Evolutionary conservation across 495 filamentous ascomycete genomes (phyloP), one percentile per base, ranked within the genome.

Genomic region (Aspergillus haitiensis): DNA sequence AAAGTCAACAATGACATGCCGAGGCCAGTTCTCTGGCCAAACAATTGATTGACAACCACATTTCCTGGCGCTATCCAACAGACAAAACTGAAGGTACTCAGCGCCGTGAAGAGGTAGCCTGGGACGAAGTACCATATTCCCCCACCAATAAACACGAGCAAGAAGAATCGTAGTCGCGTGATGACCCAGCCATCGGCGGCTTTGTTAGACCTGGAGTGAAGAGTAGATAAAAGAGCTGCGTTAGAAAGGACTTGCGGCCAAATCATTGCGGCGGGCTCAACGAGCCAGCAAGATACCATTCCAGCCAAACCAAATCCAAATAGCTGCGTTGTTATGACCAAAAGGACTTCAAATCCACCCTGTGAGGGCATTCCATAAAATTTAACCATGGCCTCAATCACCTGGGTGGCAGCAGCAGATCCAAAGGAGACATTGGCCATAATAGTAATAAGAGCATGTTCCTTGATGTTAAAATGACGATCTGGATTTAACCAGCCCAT

Each of bases 231-330:
- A 79, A 96, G 89, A 44, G 92, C 88, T 1, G 91, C 88, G 45
- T 92, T 93, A 71, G 92, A 91, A 34, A 97, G 78, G 5, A 92
- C 93, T 46, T 87, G 86, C 0, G 93, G 92, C 92, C 92, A 97
- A 13, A 96, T 88, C 91, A 97, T 96, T 15, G 90, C 87, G 45
- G 88, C 86, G 6, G 92, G 92, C 7, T 87, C 82, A 31, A 86
- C 83, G 18, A 86, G 72, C 74, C 83, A 86, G 34, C 81, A 76
- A 13, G 81, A 73, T 32, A 76, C 75, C 58, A 85, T 66, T 1
- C 89, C 89, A 0, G 88, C 88, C 52, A 92, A 79, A 2, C 88
- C 89, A 66, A 89, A 90, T 0, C 89, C 88, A 40, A 91, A 79
- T 13, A 86, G 77, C 67, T 92, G 89, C 1, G 87, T 91, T 4